Base-by-base conservation (phyloP, 1,139 yeast genomes). In the Debaryomyces udenii region DNA sequence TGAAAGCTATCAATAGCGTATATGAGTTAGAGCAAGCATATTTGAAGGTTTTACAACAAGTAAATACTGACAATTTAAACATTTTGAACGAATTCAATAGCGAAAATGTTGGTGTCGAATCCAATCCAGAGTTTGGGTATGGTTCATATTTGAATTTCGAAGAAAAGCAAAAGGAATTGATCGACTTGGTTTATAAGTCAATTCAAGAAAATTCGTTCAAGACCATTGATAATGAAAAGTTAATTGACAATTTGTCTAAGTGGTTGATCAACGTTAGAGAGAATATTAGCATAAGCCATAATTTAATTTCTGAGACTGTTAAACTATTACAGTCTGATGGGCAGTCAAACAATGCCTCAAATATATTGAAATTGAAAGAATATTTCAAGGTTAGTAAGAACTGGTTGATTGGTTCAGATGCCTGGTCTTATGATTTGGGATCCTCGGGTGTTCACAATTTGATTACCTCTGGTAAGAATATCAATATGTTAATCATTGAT, bases 381-480 rank as follows among this genome's bases (percentile, higher is more conserved):
- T 73, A 68, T 48, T 74, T 84, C 49, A 61, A 59, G 33, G 56
- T 70, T 31, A 70, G 71, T 40, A 73, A 86, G 18, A 76, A 80
- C 46, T 91, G 99, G 99, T 71, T 91, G 47, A 74, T 93, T 47
- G 97, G 97, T 17, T 89, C 97, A 6, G 98, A 91, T 64, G 81
- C 95, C 26, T 91, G 99, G 98, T 79, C 96, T 15, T 90, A 85
- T 59, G 98, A 91, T 68, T 71, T 88, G 52, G 98, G 98, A 30
- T 76, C 87, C 49, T 86, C 96, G 9, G 96, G 98, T 61, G 86
- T 91, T 40, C 98, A 93, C 63, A 85, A 83, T 56, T 84, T 89
- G 11, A 70, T 91, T 37, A 68, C 90, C 26, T 83, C 93, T 0
- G 85, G 85, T 35, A 76, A 82, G 59, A 87, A 90, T 57, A 68